A percentile compares a stretch with the other conserved stretches of the same genome.
Evolutionary conservation across 352 stramenopile genomes (phyloP).

Genomic region (Globisporangium radiosum): DNA sequence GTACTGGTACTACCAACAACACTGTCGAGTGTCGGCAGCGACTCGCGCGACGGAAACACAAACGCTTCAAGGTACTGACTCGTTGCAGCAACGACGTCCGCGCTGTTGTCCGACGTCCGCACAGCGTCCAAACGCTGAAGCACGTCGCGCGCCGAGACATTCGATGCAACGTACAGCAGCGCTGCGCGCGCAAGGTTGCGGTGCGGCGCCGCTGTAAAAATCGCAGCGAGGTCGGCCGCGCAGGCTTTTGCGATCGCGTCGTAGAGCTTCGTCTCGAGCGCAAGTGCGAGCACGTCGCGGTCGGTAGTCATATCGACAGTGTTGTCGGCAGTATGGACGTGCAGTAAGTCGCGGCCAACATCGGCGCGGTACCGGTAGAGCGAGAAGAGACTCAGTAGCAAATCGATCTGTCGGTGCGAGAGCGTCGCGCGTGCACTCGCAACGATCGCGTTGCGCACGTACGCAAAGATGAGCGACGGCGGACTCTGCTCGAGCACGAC

Average conservation of each 20-base stretch:
- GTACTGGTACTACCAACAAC: constrained; percentile 13
- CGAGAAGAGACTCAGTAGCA: constrained; percentile 77
- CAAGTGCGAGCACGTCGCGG: constrained; percentile 47
- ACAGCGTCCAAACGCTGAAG: constrained; percentile 49
- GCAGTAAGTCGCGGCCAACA: constrained; percentile 48
- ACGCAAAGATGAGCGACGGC: constrained; percentile 63
- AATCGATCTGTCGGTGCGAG: constrained; percentile 37
- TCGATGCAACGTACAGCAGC: constrained; percentile 69
- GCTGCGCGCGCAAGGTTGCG: constrained; percentile 57
- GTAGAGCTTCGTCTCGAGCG: constrained; percentile 74
- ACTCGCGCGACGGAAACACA: constrained; percentile 46
- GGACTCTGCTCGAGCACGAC: constrained; percentile 73
- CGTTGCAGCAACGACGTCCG: constrained; percentile 51
- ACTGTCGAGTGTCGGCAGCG: constrained; percentile 10
- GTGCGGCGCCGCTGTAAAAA: constrained; percentile 50
- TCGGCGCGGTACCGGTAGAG: constrained; percentile 83
- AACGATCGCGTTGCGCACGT: constrained; percentile 37
- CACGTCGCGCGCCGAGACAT: constrained; percentile 47
- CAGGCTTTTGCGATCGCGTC: constrained; percentile 64
- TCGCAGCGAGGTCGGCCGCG: constrained; percentile 45
- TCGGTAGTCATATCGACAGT: neutral
- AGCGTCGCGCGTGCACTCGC: constrained; percentile 12
- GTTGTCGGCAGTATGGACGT: constrained; percentile 7
- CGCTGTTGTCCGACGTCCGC: constrained; percentile 28
- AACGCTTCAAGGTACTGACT: constrained; percentile 73